Conservation (phyloP, 2,329 filamentous ascomycete genomes). For the Monosporascus ibericus region DNA sequence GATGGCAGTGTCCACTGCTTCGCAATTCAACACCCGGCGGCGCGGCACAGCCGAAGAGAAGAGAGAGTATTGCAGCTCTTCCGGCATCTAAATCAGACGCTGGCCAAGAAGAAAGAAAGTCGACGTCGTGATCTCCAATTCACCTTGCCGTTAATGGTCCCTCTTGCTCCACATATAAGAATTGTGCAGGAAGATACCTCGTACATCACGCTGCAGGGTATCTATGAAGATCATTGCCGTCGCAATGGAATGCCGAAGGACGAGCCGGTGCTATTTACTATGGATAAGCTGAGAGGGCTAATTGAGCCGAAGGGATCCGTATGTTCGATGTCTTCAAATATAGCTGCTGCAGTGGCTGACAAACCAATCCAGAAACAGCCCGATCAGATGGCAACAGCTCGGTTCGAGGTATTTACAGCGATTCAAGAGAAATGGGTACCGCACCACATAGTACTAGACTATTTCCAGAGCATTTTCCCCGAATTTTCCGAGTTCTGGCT, state of each 20-base stretch:
- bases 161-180: constrained; percentile 87
- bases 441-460: constrained; percentile 73
- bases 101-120: constrained; percentile 91
- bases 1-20: constrained; percentile 97
- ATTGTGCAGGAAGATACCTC: constrained; percentile 94
- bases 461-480: constrained; percentile 83
- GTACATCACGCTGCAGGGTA: constrained; percentile 87
- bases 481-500: constrained; percentile 95
- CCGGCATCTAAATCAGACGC: constrained; percentile 90
- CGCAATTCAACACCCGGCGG: constrained; percentile 91
- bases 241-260: constrained; percentile 86
- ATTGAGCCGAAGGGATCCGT: constrained; percentile 60
- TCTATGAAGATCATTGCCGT: constrained; percentile 95
- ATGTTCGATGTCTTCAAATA: constrained; percentile 27
- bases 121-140: constrained; percentile 91
- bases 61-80: constrained; percentile 95
- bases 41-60: constrained; percentile 85
- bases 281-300: constrained; percentile 83
- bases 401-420: constrained; percentile 86
- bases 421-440: constrained; percentile 94
- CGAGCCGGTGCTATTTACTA: constrained; percentile 88
- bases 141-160: constrained; percentile 91
- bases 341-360: constrained; percentile 8
- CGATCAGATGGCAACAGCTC: constrained; percentile 66
- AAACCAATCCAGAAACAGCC: constrained; percentile 48